phyloP scores from a whole-genome alignment of 2,329 filamentous ascomycete genomes.

The Colletotrichum graminicola region DNA sequence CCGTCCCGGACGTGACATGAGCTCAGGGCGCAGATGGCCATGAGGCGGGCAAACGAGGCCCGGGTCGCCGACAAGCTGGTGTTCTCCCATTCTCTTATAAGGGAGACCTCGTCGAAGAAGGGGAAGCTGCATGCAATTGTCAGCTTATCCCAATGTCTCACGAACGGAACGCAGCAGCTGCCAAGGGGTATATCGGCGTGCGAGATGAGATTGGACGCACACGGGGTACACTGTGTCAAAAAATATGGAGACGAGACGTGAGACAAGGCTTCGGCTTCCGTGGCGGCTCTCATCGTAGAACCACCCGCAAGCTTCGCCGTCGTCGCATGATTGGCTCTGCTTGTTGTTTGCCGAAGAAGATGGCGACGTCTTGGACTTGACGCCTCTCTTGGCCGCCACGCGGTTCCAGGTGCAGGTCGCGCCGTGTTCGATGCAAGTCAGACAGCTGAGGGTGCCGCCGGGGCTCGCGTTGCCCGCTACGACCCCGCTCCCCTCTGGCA shows the following conservation, averaged over 20 bases:
- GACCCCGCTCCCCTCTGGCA: slow-evolving; percentile 19
- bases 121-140: slow-evolving; percentile 52
- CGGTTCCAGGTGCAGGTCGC: slow-evolving; percentile 42
- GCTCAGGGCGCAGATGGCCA: slow-evolving; percentile 64
- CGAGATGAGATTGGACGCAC: slow-evolving; percentile 17
- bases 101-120: slow-evolving; percentile 62
- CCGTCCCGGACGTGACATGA: slow-evolving; percentile 63
- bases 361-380: slow-evolving; percentile 41
- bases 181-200: background rate
- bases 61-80: slow-evolving; percentile 48
- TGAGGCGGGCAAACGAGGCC: slow-evolving; percentile 61
- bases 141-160: background rate
- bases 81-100: slow-evolving; percentile 56
- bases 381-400: slow-evolving; percentile 41
- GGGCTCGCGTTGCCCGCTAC: background rate
- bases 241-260: slow-evolving; percentile 39
- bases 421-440: slow-evolving; percentile 43
- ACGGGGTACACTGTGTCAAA: slow-evolving; percentile 43
- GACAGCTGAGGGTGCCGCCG: slow-evolving; percentile 30
- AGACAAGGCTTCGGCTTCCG: slow-evolving; percentile 31
- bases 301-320: slow-evolving; percentile 18
- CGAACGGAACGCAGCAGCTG: background rate
- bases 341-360: slow-evolving; percentile 7
- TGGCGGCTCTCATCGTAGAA: slow-evolving; percentile 41
- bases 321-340: slow-evolving; percentile 15